These are phyloP conservation scores for Candida germanica DNA, from an alignment of 805 yeast species.

Conservation along the genomic window DNA sequence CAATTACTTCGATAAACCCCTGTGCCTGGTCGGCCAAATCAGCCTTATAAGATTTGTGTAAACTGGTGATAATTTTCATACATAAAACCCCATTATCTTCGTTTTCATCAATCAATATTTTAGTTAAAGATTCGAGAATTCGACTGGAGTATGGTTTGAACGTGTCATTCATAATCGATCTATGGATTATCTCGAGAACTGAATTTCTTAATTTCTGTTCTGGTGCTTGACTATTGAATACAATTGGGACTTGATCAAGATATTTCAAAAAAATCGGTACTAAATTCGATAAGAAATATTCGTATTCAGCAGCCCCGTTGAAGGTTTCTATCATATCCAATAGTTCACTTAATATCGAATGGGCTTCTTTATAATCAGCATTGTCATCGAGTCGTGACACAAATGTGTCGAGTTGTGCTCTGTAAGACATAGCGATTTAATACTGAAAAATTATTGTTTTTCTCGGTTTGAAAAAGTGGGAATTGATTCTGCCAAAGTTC, in stretches of 20 bases:
- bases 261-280: constrained; percentile 67
- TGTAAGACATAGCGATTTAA: constrained; percentile 36
- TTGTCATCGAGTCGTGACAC: constrained; percentile 58
- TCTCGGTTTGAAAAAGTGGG: constrained; percentile 17
- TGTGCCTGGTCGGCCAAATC: constrained; percentile 67
- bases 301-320: constrained; percentile 79
- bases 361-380: constrained; percentile 57
- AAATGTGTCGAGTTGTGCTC: constrained; percentile 63
- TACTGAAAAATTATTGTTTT: constrained; percentile 2
- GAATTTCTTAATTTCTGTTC: constrained; percentile 79
- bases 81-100: constrained; percentile 94
- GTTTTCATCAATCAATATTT: constrained; percentile 69
- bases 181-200: constrained; percentile 72
- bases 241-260: constrained; percentile 67
- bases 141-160: constrained; percentile 66
- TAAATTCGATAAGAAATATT: constrained; percentile 63
- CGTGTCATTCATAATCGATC: constrained; percentile 79
- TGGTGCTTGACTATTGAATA: constrained; percentile 59
- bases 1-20: constrained; percentile 73
- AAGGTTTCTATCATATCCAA: constrained; percentile 85
- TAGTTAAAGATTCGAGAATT: constrained; percentile 57
- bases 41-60: constrained; percentile 81
- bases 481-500: constrained; percentile 13
- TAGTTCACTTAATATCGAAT: constrained; percentile 72
- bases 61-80: constrained; percentile 79